phyloP scores from a whole-genome alignment of 2,329 filamentous ascomycete genomes.

The Aspergillus pseudoviridinutans region DNA sequence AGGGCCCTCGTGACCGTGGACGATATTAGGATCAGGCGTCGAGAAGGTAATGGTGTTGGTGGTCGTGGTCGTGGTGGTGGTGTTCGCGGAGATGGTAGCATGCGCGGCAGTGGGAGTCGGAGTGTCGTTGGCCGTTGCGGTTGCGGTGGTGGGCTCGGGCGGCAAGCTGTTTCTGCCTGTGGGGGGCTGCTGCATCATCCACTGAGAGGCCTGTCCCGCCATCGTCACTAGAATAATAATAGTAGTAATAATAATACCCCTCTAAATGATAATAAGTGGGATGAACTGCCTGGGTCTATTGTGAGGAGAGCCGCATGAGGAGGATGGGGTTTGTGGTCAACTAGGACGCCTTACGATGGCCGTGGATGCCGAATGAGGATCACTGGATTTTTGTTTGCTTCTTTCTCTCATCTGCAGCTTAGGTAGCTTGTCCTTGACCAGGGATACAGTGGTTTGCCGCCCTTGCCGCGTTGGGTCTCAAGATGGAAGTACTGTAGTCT shows the following conservation, averaged over 20 bases:
- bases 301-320: slow-evolving; percentile 5
- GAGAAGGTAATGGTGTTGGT: slow-evolving; percentile 2
- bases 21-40: slow-evolving; percentile 6
- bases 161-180: slow-evolving; percentile 24
- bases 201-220: slow-evolving; percentile 22
- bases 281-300: slow-evolving; percentile 4
- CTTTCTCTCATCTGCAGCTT: background rate
- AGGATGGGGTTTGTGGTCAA: slow-evolving; percentile 1
- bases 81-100: slow-evolving; percentile 6
- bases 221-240: slow-evolving; percentile 9
- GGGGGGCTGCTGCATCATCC: slow-evolving; percentile 11
- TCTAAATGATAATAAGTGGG: background rate
- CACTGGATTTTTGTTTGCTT: background rate
- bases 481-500: background rate
- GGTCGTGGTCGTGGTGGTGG: slow-evolving; percentile 6
- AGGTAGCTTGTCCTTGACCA: background rate
- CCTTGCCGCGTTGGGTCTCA: background rate
- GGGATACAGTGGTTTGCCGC: background rate
- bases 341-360: background rate
- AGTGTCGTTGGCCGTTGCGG: slow-evolving; percentile 1
- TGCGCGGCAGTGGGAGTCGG: slow-evolving; percentile 5
- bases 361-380: background rate
- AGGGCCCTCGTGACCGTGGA: slow-evolving; percentile 40
- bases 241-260: background rate
- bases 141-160: slow-evolving; percentile 10